Percentiles rank a stretch among this genome's conserved stretches.
Conservation (phyloP, 345 rosid genomes). For the Acer campestre region DNA sequence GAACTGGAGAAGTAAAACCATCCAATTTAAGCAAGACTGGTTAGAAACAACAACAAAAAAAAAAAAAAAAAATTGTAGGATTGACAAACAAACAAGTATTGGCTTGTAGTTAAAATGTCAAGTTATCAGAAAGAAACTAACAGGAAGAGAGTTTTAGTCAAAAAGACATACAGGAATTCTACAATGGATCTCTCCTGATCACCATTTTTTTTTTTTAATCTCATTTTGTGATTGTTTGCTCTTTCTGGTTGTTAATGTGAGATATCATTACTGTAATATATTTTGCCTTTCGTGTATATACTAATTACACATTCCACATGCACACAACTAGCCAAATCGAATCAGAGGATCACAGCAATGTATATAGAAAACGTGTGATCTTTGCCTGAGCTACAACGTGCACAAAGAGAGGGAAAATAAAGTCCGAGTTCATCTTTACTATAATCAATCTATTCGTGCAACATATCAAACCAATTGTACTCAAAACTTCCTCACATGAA, state of each 20-base stretch:
- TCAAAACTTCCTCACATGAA: not conserved
- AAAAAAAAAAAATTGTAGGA: not conserved
- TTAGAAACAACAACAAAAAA: conserved; percentile 19
- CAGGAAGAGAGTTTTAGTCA: not conserved
- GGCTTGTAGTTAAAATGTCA: not conserved
- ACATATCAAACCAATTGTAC: not conserved
- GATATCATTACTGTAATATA: conserved; percentile 2
- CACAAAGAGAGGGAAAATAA: no score
- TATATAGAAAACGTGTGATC: no score
- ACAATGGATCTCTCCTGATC: not conserved
- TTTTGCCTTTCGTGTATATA: not conserved
- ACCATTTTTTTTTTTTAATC: not conserved
- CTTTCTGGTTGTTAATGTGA: not conserved
- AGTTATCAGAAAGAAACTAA: not conserved
- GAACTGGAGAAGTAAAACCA: conserved; percentile 48
- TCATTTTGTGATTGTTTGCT: not conserved
- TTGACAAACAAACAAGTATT: not conserved
- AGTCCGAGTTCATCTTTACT: not conserved
- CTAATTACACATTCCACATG: no score
- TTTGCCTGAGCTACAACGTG: no score
- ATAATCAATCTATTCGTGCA: not conserved
- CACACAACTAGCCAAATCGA: no score
- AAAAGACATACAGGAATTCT: not conserved
- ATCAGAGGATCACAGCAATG: no score
- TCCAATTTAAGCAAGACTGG: conserved; percentile 69